A percentile compares a stretch with the other conserved stretches of the same genome.
phyloP scores from a whole-genome alignment of 2,329 filamentous ascomycete genomes.

The Colletotrichum caudatum region DNA sequence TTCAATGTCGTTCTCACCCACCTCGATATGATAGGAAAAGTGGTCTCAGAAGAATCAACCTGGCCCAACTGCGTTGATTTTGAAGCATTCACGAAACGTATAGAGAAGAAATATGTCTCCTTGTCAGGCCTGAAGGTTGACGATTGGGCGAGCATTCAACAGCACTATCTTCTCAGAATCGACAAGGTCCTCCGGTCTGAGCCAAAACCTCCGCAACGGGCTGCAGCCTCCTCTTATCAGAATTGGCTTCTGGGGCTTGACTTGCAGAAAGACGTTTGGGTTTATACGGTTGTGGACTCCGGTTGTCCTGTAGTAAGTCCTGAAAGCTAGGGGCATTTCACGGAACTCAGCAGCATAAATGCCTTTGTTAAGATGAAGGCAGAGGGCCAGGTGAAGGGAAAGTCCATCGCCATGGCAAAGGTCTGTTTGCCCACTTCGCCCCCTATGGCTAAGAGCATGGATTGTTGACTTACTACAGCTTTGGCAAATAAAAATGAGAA shows the following conservation, averaged over 20 bases:
- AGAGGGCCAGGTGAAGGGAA: not conserved
- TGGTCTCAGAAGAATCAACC: not conserved
- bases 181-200: not conserved
- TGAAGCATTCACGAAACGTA: not conserved
- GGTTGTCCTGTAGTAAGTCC: not conserved
- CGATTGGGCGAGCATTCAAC: not conserved
- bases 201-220: not conserved
- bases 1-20: not conserved
- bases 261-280: not conserved
- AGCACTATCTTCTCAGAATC: slow-evolving; percentile 13
- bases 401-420: not conserved
- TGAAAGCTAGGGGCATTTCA: slow-evolving; percentile 8
- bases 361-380: not conserved
- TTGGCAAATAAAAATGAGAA: slow-evolving; percentile 2
- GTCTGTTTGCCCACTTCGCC: not conserved
- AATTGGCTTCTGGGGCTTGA: not conserved
- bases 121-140: not conserved
- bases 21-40: not conserved
- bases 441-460: not conserved
- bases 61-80: not conserved
- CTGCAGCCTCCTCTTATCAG: not conserved
- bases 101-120: not conserved
- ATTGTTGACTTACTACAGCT: not conserved
- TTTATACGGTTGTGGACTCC: not conserved
- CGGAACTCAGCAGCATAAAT: not conserved